phyloP scores from a whole-genome alignment of 352 stramenopile species.

The Saprolegnia diclina region DNA sequence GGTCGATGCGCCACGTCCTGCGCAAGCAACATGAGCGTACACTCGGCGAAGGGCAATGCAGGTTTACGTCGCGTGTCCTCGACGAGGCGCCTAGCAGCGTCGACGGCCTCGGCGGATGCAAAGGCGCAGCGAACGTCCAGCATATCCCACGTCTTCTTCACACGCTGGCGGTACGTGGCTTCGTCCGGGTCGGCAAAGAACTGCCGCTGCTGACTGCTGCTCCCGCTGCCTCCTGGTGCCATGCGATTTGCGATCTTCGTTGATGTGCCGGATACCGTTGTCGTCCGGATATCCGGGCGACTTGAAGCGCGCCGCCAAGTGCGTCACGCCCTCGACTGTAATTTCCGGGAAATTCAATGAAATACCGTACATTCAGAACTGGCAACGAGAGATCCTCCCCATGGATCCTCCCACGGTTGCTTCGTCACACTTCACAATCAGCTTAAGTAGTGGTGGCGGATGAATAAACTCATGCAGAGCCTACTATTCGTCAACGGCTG shows the following conservation, averaged over 20 bases:
- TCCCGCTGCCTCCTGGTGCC: neutral
- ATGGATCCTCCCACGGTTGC: too few relatives aligned
- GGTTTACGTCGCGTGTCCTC: neutral
- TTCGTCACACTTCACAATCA: too few relatives aligned
- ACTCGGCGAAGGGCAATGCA: neutral
- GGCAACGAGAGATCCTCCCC: too few relatives aligned
- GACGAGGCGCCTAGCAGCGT: conserved; percentile 44
- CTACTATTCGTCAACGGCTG: too few relatives aligned
- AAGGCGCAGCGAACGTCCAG: conserved; percentile 76
- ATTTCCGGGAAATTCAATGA: too few relatives aligned
- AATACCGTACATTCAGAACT: too few relatives aligned
- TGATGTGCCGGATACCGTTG: neutral
- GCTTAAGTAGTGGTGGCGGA: too few relatives aligned
- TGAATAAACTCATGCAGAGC: too few relatives aligned
- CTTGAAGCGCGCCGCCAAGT: neutral
- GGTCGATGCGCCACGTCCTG: conserved; percentile 34
- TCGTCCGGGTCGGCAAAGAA: conserved; percentile 60
- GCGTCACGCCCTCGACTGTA: too few relatives aligned
- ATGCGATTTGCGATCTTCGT: neutral
- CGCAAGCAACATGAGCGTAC: conserved; percentile 7
- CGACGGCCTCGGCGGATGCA: conserved; percentile 44
- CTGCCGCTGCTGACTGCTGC: conserved; percentile 33
- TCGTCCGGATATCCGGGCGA: neutral
- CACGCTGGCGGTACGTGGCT: conserved; percentile 64
- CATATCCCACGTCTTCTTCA: conserved; percentile 78